phyloP scores from a whole-genome alignment of 2,329 filamentous ascomycete genomes.

The Xylaria sp. region DNA sequence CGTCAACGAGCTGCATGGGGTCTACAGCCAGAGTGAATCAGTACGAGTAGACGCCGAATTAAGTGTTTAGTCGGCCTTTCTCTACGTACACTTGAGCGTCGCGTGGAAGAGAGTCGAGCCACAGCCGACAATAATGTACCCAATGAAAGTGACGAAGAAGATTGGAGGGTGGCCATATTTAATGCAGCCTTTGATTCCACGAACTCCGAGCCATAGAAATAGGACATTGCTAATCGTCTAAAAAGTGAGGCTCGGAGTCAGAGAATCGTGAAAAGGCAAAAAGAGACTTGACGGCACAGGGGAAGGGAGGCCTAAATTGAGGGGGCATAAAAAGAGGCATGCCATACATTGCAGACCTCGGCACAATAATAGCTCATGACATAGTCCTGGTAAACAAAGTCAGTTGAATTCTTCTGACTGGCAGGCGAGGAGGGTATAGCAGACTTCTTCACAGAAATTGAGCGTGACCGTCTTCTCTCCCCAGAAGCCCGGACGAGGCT shows the following conservation, averaged over 20 bases:
- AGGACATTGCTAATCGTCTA: constrained; percentile 82
- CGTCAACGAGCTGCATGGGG: constrained; percentile 69
- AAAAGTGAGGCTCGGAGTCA: constrained; percentile 5
- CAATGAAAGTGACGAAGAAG: constrained; percentile 72
- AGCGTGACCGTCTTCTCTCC: constrained; percentile 76
- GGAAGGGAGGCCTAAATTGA: neutral
- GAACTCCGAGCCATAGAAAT: constrained; percentile 81
- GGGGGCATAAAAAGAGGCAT: neutral
- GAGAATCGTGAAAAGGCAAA: neutral
- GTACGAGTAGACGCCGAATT: neutral
- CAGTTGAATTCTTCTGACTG: constrained; percentile 13
- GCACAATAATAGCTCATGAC: constrained; percentile 80
- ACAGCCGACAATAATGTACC: constrained; percentile 65
- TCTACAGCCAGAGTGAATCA: constrained; percentile 52
- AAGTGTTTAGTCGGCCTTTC: neutral
- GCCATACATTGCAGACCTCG: constrained; percentile 75
- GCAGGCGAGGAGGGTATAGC: constrained; percentile 16
- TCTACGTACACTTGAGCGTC: constrained; percentile 64
- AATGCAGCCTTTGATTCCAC: constrained; percentile 79
- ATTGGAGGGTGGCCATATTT: constrained; percentile 78
- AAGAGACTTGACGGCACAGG: neutral
- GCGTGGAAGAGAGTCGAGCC: constrained; percentile 68
- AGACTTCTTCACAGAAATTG: constrained; percentile 84
- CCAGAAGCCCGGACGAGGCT: constrained; percentile 67
- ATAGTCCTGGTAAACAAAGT: constrained; percentile 58